A percentile compares a stretch with the other conserved stretches of the same genome.
These are phyloP conservation scores for Phytopythium cucurbitacearum DNA, from an alignment of 352 stramenopile genomes.

Conservation along the genomic window DNA sequence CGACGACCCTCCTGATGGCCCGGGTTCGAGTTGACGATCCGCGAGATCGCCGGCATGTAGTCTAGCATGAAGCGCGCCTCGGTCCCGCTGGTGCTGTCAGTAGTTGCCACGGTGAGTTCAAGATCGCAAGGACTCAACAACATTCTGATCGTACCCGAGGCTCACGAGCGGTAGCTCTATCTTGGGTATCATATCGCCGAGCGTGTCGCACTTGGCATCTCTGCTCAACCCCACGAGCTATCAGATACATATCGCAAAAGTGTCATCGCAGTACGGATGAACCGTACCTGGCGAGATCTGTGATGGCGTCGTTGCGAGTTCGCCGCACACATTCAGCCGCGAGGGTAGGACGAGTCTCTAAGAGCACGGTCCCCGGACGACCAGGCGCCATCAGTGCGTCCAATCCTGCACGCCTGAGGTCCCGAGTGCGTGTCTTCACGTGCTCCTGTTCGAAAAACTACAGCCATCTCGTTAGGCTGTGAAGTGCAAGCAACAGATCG, in stretches of 20 bases:
- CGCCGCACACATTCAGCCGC: conserved; percentile 1
- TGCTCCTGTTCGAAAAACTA: conserved; percentile 7
- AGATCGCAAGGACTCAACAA: conserved; percentile 2
- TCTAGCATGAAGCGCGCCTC: conserved; percentile 48
- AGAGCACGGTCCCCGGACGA: not conserved
- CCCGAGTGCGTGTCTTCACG: not conserved
- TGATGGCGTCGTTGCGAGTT: conserved; percentile 2
- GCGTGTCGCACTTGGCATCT: conserved; percentile 1
- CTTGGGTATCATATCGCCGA: conserved; percentile 35
- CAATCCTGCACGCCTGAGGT: conserved; percentile 1
- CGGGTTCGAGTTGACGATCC: conserved; percentile 39
- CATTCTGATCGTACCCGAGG: conserved; percentile 29
- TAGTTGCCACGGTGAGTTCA: conserved; percentile 7
- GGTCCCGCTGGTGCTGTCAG: conserved; percentile 19
- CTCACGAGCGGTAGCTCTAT: conserved; percentile 36
- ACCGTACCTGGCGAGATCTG: conserved; percentile 3
- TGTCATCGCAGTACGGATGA: not conserved
- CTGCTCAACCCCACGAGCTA: not conserved
- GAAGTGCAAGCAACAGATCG: not conserved
- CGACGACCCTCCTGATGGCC: conserved; percentile 53
- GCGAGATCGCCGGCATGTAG: conserved; percentile 68
- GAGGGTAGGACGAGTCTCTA: too few species aligned
- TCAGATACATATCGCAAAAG: too few species aligned
- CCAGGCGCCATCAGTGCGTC: conserved; percentile 3
- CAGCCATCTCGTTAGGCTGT: not conserved